Conservation (phyloP, 495 filamentous ascomycete species). For the Aspergillus sclerotioniger region DNA sequence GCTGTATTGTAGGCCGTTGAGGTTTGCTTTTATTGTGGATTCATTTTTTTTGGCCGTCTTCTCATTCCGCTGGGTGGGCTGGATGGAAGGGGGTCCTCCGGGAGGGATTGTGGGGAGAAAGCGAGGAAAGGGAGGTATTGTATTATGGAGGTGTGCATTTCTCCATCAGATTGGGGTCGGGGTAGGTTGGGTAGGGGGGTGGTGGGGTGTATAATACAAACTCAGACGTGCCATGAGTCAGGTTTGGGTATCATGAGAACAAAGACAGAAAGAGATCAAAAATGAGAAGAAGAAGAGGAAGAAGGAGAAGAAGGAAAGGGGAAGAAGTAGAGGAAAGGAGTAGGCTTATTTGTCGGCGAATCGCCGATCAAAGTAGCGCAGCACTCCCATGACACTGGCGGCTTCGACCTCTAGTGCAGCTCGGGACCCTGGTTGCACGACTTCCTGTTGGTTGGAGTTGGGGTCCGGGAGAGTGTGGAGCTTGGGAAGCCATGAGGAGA, state of each 20-base stretch:
- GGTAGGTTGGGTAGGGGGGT: background rate
- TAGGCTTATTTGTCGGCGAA: constrained; percentile 53
- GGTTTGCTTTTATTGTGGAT: too few relatives aligned
- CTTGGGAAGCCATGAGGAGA: constrained; percentile 72
- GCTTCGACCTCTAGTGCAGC: constrained; percentile 79
- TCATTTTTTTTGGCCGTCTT: too few relatives aligned
- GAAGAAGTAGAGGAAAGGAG: constrained; percentile 12
- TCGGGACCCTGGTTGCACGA: constrained; percentile 36
- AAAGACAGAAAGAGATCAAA: constrained; percentile 20
- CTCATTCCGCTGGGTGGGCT: too few relatives aligned
- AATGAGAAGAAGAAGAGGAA: constrained; percentile 19
- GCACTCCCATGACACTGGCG: constrained; percentile 80
- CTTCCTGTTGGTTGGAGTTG: constrained; percentile 25
- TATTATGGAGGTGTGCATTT: background rate
- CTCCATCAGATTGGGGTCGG: background rate
- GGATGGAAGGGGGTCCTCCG: background rate
- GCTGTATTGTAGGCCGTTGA: too few relatives aligned
- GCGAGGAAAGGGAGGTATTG: background rate
- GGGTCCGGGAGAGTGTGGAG: constrained; percentile 59
- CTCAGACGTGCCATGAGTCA: constrained; percentile 36
- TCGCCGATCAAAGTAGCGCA: constrained; percentile 77
- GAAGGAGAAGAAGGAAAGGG: constrained; percentile 22
- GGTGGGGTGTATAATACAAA: constrained; percentile 26
- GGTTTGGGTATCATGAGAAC: constrained; percentile 42
- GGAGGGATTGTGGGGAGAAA: background rate